These are phyloP conservation scores for Phytophthora quininea DNA, from an alignment of 352 stramenopile species.

Conservation along the genomic window DNA sequence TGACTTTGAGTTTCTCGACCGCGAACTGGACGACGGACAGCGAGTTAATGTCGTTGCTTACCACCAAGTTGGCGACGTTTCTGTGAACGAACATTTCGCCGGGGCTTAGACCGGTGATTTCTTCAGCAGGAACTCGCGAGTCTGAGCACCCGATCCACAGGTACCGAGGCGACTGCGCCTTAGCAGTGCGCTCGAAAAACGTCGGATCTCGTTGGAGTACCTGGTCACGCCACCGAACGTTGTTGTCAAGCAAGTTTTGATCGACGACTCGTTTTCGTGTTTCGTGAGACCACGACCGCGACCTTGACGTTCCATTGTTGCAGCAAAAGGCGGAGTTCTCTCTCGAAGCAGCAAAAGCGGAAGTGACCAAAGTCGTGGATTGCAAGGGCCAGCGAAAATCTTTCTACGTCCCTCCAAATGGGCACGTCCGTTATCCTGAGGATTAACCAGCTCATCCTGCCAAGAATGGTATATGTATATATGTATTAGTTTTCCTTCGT, in stretches of 20 bases:
- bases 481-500: not conserved
- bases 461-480: not conserved
- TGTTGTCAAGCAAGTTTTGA: constrained; percentile 72
- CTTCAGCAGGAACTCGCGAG: constrained; percentile 81
- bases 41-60: constrained; percentile 67
- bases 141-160: constrained; percentile 91
- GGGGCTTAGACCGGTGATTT: constrained; percentile 79
- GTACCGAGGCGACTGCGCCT: constrained; percentile 83
- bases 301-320: constrained; percentile 8
- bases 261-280: constrained; percentile 29
- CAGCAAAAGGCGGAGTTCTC: not conserved
- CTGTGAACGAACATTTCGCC: constrained; percentile 91
- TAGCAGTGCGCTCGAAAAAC: constrained; percentile 73
- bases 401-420: no score
- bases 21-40: constrained; percentile 70
- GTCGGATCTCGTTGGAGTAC: constrained; percentile 58
- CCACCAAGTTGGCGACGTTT: constrained; percentile 87
- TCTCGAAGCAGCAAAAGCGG: no score
- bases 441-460: no score
- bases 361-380: no score
- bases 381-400: no score
- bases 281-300: constrained; percentile 10
- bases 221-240: constrained; percentile 65
- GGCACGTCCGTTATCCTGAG: no score
- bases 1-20: constrained; percentile 89